phyloP scores from a whole-genome alignment of 2,329 filamentous ascomycete species.

The Claviceps sp. region DNA sequence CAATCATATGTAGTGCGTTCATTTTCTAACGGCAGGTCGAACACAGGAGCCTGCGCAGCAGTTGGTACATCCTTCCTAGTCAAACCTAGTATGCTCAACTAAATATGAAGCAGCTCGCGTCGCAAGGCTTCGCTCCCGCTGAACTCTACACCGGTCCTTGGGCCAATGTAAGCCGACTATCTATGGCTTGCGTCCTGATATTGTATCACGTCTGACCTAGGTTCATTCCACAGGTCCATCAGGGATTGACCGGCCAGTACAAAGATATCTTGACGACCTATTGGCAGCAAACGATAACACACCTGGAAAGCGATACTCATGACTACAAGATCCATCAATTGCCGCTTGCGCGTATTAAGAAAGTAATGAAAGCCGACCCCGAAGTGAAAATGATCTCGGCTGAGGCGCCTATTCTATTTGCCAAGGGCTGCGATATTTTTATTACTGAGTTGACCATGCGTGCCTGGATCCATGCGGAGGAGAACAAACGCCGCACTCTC shows the following conservation, averaged over 20 bases:
- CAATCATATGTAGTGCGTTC: not conserved
- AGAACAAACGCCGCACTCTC: constrained; percentile 92
- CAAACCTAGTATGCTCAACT: constrained; percentile 9
- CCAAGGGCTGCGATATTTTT: constrained; percentile 97
- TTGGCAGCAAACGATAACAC: constrained; percentile 97
- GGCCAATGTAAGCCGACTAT: constrained; percentile 63
- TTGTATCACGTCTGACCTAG: not conserved
- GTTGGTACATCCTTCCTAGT: constrained; percentile 16
- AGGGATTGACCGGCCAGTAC: constrained; percentile 83
- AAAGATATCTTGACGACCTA: constrained; percentile 97
- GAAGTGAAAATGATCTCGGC: constrained; percentile 99
- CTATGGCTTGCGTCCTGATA: not conserved
- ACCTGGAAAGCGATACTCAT: constrained; percentile 87
- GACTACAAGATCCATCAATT: constrained; percentile 98
- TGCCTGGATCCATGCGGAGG: constrained; percentile 97
- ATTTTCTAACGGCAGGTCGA: constrained; percentile 10
- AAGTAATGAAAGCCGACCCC: constrained; percentile 98
- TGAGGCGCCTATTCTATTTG: constrained; percentile 93
- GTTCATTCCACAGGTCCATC: constrained; percentile 60
- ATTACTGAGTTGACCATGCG: constrained; percentile 99
- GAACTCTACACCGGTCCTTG: constrained; percentile 90
- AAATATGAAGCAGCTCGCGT: constrained; percentile 51
- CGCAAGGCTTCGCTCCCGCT: constrained; percentile 77
- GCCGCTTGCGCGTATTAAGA: constrained; percentile 96
- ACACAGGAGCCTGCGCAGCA: constrained; percentile 32